A percentile compares a stretch with the other conserved stretches of the same genome.
Evolutionary conservation across 768 basidiomycete species (phyloP).

Genomic region (Rhodotorula sphaerocarpa): DNA sequence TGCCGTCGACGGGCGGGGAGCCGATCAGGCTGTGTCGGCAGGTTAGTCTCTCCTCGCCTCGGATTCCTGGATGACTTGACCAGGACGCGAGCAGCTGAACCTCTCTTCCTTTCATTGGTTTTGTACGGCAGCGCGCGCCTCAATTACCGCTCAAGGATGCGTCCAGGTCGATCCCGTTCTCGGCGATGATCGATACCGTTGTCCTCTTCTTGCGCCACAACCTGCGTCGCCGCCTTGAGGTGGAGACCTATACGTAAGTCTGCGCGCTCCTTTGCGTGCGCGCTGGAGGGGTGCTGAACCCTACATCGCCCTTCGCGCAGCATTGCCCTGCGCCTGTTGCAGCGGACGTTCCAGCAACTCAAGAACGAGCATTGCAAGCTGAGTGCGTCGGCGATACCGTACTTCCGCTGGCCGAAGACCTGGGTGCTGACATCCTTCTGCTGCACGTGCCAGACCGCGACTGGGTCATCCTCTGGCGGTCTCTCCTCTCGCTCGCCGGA

Average conservation of each 20-base stretch:
- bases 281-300: not conserved
- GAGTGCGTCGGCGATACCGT: too few relatives aligned
- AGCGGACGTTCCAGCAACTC: constrained; percentile 29
- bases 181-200: constrained; percentile 27
- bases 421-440: too few relatives aligned
- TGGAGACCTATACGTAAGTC: constrained; percentile 31
- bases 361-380: constrained; percentile 22
- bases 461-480: constrained; percentile 30
- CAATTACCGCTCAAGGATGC: not conserved
- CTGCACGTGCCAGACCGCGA: constrained; percentile 9
- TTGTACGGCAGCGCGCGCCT: constrained; percentile 8
- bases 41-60: not conserved
- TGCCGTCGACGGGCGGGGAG: not conserved
- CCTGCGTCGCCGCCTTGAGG: constrained; percentile 23
- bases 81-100: too few relatives aligned
- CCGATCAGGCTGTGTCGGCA: constrained; percentile 22
- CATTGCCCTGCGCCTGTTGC: constrained; percentile 17
- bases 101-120: not conserved
- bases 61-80: not conserved
- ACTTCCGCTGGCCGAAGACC: too few relatives aligned
- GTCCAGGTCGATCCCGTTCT: not conserved
- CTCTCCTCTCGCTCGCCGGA: constrained; percentile 24
- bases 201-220: constrained; percentile 30
- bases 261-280: too few relatives aligned
- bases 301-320: not conserved